Evolutionary conservation across 306 rosid species (phyloP), one percentile per base, ranked within the genome.

Genomic region (Begonia fuchsioides): DNA sequence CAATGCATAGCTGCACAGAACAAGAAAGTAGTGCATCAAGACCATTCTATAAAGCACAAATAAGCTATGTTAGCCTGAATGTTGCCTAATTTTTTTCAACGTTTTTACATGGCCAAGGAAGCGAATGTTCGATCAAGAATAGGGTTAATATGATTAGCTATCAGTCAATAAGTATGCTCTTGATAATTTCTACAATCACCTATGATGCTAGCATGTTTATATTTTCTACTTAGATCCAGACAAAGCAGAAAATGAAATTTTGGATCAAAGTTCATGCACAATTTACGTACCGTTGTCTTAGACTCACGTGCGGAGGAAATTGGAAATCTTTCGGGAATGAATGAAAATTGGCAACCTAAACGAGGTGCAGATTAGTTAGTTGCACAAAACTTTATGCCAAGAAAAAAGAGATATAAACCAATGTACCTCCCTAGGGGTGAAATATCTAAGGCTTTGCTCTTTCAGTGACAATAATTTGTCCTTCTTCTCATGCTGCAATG

Each of bases 381-480:
- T 44, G 38, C 50, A 41, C 49, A 60, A 59, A 15, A 45, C 50
- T 35, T 53, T 47, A 47, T 57, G 56, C 50, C 18, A 62, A 50
- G 11, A 8, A 14, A 8, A 20, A 47, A 51, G 32, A 55, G 40
- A 32, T 0, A 32, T 3, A 68, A 43, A 63, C 45, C 49, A 52
- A 66, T 57, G 32, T 58, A 90, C 98, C 96, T 85, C 95, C 70
- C 83, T 82, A 2, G 95, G 93, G 38, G 95, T 79, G 64, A 85
- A 82, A 60, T 72, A 90, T 67, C 94, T 67, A 47, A 90, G 94
- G 54, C 78, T 9, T 56, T 75, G 94, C 66, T 82, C 92, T 71
- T 69, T 75, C 66, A 85, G 58, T 39, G 86, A 69, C 45, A 69
- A 64, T 54, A 71, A 55, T 66, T 85, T 82, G 51, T 76, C 94